A percentile compares a stretch with the other conserved stretches of the same genome.
Conservation (phyloP, 768 basidiomycete genomes). For the Stropharia rugosoannulata region DNA sequence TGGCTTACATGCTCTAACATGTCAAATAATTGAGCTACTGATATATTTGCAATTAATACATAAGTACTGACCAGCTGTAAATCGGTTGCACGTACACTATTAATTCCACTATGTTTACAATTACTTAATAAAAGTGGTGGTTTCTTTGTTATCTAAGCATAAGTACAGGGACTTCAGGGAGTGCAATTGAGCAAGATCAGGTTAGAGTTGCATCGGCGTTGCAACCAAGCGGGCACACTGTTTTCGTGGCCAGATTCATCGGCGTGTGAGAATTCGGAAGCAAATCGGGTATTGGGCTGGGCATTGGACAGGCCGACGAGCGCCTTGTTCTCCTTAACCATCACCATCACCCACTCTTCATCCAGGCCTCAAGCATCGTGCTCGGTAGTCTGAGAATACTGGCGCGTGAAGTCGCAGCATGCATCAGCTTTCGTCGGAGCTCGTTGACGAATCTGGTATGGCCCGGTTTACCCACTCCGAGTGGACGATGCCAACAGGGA, state of each 20-base stretch:
- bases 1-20: too few relatives aligned
- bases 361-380: not conserved
- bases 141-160: too few relatives aligned
- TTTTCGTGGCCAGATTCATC: not conserved
- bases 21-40: too few relatives aligned
- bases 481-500: constrained; percentile 15
- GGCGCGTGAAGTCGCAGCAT: constrained; percentile 5
- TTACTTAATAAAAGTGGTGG: too few relatives aligned
- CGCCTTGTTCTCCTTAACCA: constrained; percentile 7
- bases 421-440: constrained; percentile 23
- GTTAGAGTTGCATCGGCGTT: too few relatives aligned
- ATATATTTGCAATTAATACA: too few relatives aligned
- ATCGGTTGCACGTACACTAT: too few relatives aligned
- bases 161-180: too few relatives aligned
- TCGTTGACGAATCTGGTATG: constrained; percentile 24
- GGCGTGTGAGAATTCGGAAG: constrained; percentile 19
- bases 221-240: not conserved
- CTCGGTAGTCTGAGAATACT: constrained; percentile 18
- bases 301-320: constrained; percentile 6
- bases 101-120: too few relatives aligned
- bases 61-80: too few relatives aligned
- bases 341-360: constrained; percentile 6
- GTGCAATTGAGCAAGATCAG: too few relatives aligned
- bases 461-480: constrained; percentile 19
- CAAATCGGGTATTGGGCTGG: constrained; percentile 15